Base-by-base conservation (phyloP, 495 filamentous ascomycete genomes). In the Talaromyces stipitatus region DNA sequence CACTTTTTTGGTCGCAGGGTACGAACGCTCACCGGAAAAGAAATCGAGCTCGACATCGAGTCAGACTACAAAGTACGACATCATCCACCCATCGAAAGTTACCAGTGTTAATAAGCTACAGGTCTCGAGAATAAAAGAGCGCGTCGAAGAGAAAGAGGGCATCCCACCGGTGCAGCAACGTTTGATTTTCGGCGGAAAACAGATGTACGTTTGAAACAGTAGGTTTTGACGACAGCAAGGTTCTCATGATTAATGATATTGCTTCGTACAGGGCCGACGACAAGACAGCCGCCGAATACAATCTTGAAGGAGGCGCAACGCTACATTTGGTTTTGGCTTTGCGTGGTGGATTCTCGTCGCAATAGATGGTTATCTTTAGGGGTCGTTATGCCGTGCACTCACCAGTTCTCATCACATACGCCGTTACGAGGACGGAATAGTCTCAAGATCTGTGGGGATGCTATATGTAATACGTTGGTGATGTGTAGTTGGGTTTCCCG, bases 31-130 rank as follows among this genome's bases (percentile, higher is more conserved):
- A 97, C 94, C 52, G 95, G 94, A 64, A 97, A 97, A 78, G 90
- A 97, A 74, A 97, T 98, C 73, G 92, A 96, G 76, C 83, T 98
- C 55, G 91, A 97, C 69, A 95, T 98, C 66, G 94, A 98, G 76
- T 75, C 83, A 8, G 86, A 92, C 62, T 92, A 96, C 76, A 95
- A 90, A 79, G 92, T 95, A 74, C 65, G 60, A 47, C 20, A 26
- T 48, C 45, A 10, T n/a, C 20, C 45, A n/a, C 45, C 10, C 45
- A 5, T 9, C 20, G 9, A 47, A 12, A 4, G 4, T 11, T 20
- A 47, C 12, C 18, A 12, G 12, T 0, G 10, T 20, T 24, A 24
- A 23, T 12, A 18, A 11, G 3, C 18, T 11, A 48, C 59, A 95
- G 91, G 89, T 97, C 64, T 86, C 88, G 43, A 82, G 88, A 62